A percentile compares a stretch with the other conserved stretches of the same genome.
phyloP scores from a whole-genome alignment of 768 basidiomycete species.

The Termitomyces sp. region DNA sequence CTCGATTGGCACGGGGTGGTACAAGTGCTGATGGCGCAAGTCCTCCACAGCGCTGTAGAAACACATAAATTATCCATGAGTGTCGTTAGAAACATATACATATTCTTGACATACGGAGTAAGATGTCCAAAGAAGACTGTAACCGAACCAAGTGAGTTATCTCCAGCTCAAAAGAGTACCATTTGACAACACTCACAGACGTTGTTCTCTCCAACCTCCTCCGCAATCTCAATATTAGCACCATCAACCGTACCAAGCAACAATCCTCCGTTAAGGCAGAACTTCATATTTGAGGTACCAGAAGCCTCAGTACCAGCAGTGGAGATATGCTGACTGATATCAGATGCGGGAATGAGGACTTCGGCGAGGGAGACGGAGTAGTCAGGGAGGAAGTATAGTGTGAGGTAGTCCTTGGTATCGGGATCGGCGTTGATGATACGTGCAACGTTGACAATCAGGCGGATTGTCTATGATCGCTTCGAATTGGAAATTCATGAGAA shows the following conservation, averaged over 20 bases:
- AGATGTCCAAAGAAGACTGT: conserved; percentile 87
- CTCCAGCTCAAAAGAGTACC: neutral
- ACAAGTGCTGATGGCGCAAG: conserved; percentile 79
- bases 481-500: neutral
- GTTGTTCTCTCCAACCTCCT: conserved; percentile 88
- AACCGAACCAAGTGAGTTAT: neutral
- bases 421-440: conserved; percentile 77
- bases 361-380: conserved; percentile 86
- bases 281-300: conserved; percentile 83
- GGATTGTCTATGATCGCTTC: conserved; percentile 59
- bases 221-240: conserved; percentile 94
- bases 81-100: neutral
- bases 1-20: conserved; percentile 76
- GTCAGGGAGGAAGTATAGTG: conserved; percentile 93
- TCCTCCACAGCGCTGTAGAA: conserved; percentile 66
- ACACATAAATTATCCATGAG: neutral
- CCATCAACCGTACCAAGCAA: conserved; percentile 90
- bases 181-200: conserved; percentile 58
- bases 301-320: conserved; percentile 94
- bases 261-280: conserved; percentile 87
- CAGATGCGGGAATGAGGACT: conserved; percentile 84
- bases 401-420: conserved; percentile 82
- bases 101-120: conserved; percentile 46
- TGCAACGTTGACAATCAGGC: conserved; percentile 89
- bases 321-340: conserved; percentile 95